Evolutionary conservation across 208 protist species (phyloP).

Genomic region (Phytomonas serpens): DNA sequence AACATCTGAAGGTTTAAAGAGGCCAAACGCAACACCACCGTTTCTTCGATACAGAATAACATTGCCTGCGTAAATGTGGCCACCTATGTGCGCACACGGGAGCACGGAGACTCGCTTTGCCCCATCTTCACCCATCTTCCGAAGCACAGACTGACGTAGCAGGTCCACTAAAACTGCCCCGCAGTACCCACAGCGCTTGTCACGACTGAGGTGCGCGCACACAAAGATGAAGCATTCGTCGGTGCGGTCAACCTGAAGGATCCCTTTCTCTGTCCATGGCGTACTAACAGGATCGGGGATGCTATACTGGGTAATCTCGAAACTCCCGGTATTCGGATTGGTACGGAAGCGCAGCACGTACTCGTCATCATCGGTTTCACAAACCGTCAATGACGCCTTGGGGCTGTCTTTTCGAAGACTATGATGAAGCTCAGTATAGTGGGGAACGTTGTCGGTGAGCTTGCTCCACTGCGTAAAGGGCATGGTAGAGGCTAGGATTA

Average conservation of each 20-base stretch:
- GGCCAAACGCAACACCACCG: slow-evolving; percentile 82
- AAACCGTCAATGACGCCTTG: slow-evolving; percentile 37
- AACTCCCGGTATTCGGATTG: slow-evolving; percentile 22
- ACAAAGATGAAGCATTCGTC: slow-evolving; percentile 82
- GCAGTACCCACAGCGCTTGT: slow-evolving; percentile 85
- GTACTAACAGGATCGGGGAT: slow-evolving; percentile 28
- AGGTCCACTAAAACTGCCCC: slow-evolving; percentile 79
- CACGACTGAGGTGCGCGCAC: slow-evolving; percentile 71
- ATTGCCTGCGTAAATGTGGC: slow-evolving; percentile 89
- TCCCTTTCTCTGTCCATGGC: slow-evolving; percentile 65
- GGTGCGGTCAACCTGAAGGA: slow-evolving; percentile 58
- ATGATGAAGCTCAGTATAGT: slow-evolving; percentile 35
- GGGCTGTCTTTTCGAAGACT: slow-evolving; percentile 19
- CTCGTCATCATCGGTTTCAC: slow-evolving; percentile 33
- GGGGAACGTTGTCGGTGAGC: slow-evolving; percentile 54
- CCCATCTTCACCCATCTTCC: slow-evolving; percentile 24
- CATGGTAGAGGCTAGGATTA: slow-evolving; percentile 65
- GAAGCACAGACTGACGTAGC: slow-evolving; percentile 43
- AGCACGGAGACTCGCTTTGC: slow-evolving; percentile 41
- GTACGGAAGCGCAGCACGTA: slow-evolving; percentile 55
- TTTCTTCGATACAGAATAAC: slow-evolving; percentile 79
- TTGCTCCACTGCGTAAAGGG: slow-evolving; percentile 53
- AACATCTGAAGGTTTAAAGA: slow-evolving; percentile 76
- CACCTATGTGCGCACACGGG: slow-evolving; percentile 80
- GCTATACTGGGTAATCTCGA: slow-evolving; percentile 57